phyloP scores from a whole-genome alignment of 768 basidiomycete species.

The Lactarius quietus region DNA sequence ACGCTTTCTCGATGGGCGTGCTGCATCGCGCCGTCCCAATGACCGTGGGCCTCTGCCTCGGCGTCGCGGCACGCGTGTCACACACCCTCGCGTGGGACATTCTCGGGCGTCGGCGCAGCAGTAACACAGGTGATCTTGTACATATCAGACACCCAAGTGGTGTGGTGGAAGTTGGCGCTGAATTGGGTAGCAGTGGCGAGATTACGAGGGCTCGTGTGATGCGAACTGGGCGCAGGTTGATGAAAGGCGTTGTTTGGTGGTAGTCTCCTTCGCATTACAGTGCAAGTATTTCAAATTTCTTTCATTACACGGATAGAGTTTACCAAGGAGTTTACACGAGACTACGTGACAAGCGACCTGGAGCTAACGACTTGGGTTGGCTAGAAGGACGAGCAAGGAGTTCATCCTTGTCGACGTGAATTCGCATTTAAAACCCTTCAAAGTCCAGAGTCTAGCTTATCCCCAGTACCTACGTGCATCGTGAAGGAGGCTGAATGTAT shows the following conservation, averaged over 20 bases:
- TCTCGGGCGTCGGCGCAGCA: slow-evolving; percentile 30
- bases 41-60: slow-evolving; percentile 68
- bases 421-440: no score
- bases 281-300: background rate
- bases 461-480: no score
- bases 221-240: slow-evolving; percentile 64
- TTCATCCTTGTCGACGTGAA: no score
- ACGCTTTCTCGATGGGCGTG: slow-evolving; percentile 69
- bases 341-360: background rate
- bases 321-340: no score
- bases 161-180: slow-evolving; percentile 62
- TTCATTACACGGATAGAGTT: background rate
- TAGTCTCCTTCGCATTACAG: slow-evolving; percentile 29
- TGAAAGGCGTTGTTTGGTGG: slow-evolving; percentile 70
- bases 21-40: slow-evolving; percentile 69
- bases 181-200: slow-evolving; percentile 42
- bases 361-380: no score
- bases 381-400: no score
- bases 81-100: slow-evolving; percentile 55
- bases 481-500: no score
- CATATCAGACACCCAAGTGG: slow-evolving; percentile 65
- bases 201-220: slow-evolving; percentile 60
- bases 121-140: slow-evolving; percentile 33
- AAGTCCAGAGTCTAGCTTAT: no score
- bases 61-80: slow-evolving; percentile 55